Base-by-base conservation (phyloP, 2,329 filamentous ascomycete species). In the Periconia sp. region DNA sequence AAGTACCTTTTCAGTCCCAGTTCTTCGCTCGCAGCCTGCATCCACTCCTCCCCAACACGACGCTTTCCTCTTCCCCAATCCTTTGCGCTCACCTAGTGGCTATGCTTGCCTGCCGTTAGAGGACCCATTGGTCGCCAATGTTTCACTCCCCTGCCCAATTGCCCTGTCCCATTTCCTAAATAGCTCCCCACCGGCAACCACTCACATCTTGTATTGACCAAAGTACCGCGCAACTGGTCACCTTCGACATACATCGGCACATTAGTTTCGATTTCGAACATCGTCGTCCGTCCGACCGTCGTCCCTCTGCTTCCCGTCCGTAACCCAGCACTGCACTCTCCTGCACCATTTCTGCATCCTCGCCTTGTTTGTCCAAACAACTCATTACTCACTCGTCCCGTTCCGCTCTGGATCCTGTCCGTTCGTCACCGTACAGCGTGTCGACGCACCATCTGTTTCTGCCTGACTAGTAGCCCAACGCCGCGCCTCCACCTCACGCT, bases 81-180 rank as follows among this genome's bases (percentile, higher is more conserved):
- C 46, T 47, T 44, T 56, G 40, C 57, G 48, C 53, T 57, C 56
- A 54, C 24, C 49, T 55, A 63, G 67, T 66, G 67, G 66, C 65
- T 67, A 61, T 65, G 59, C 62, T 57, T 57, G 55, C 49, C 52
- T 60, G 51, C 55, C 53, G 51, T 59, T 56, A 46, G 57, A 49
- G 40, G 54, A 66, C 48, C 56, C 50, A 68, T 69, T 69, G 66
- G 66, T 59, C 57, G 57, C 55, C 56, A 52, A 54, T 66, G 66
- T 70, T 69, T 70, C 68, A 71, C 47, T 43, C 58, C 67, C 64
- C 65, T 66, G 66, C 49, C 56, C 48, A 55, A 50, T 59, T 55
- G 57, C 55, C 65, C 63, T 61, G 54, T 55, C 42, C 54, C 53
- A 53, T 55, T 50, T 61, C 46, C 50, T 53, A 59, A 66, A 63